Evolutionary conservation across 331 rosid species (phyloP).

Genomic region (Pyracantha coccinea): DNA sequence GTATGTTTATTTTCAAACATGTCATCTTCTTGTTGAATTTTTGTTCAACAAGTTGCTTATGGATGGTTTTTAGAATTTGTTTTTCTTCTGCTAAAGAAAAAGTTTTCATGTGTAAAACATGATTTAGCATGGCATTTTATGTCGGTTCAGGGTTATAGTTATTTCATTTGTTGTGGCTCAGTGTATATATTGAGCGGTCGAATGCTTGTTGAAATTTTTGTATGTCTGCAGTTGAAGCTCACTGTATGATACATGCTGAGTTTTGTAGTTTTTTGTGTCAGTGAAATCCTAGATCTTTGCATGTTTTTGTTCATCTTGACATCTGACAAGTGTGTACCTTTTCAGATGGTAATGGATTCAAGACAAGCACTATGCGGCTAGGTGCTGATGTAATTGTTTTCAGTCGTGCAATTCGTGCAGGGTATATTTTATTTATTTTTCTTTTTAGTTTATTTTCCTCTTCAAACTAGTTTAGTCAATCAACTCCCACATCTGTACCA

Average conservation of each 20-base stretch:
- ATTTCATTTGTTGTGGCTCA: neutral
- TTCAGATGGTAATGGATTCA: conserved; percentile 98
- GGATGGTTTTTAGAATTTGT: neutral
- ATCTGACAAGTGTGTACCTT: neutral
- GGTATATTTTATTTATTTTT: conserved; percentile 35
- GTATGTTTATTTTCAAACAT: neutral
- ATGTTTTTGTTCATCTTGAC: neutral
- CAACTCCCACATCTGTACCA: neutral
- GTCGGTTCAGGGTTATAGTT: neutral
- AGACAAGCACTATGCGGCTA: conserved; percentile 94
- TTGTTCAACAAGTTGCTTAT: neutral
- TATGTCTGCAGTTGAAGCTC: neutral
- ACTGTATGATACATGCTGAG: neutral
- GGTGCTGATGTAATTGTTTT: conserved; percentile 94
- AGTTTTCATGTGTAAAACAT: neutral
- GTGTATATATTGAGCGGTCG: neutral
- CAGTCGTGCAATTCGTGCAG: conserved; percentile 49
- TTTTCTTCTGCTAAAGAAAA: neutral
- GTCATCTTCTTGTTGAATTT: neutral
- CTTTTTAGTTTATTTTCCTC: conserved; percentile 3
- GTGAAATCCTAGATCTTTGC: neutral
- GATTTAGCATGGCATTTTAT: neutral
- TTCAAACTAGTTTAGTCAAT: neutral
- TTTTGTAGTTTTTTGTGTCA: neutral
- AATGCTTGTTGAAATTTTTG: neutral